Percentiles rank a stretch among this genome's conserved stretches.
These are phyloP conservation scores for Telopea speciosissima DNA, from an alignment of 177 flowering plant genomes.

Conservation along the genomic window DNA sequence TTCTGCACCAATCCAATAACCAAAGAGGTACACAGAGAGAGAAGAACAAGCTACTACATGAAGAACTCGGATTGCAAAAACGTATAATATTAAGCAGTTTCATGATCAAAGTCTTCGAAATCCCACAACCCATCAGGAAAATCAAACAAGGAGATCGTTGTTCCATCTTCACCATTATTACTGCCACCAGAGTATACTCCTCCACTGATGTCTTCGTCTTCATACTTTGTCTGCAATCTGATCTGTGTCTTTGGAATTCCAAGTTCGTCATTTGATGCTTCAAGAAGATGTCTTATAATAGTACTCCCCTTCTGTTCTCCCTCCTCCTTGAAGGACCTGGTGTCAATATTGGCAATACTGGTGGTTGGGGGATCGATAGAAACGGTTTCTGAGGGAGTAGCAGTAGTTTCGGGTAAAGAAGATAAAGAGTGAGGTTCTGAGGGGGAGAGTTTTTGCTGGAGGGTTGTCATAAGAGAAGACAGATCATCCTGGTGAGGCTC, in stretches of 20 bases:
- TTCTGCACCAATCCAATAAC: neutral
- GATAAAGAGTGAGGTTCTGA: too few species aligned
- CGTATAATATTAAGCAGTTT: conserved; percentile 59
- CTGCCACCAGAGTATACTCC: neutral
- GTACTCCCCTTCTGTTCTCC: conserved; percentile 33
- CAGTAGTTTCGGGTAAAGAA: neutral
- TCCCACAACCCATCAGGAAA: conserved; percentile 52
- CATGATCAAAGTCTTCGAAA: conserved; percentile 51
- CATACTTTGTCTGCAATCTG: conserved; percentile 9
- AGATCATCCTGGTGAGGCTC: conserved; percentile 44
- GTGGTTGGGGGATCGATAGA: conserved; percentile 5
- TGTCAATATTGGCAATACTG: neutral
- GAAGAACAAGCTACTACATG: conserved; percentile 26
- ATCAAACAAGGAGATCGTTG: neutral
- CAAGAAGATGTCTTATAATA: conserved; percentile 62
- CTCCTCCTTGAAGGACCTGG: conserved; percentile 9
- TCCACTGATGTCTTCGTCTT: conserved; percentile 10
- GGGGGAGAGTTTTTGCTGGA: conserved; percentile 48
- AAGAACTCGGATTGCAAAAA: conserved; percentile 65
- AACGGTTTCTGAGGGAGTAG: neutral
- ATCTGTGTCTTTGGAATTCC: conserved; percentile 47
- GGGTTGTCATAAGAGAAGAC: conserved; percentile 42
- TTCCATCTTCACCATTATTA: too few species aligned
- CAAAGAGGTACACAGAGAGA: neutral
- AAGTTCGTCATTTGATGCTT: conserved; percentile 83